Evolutionary conservation across 257 asterid species (phyloP).

Genomic region (Przewalskia tangutica): DNA sequence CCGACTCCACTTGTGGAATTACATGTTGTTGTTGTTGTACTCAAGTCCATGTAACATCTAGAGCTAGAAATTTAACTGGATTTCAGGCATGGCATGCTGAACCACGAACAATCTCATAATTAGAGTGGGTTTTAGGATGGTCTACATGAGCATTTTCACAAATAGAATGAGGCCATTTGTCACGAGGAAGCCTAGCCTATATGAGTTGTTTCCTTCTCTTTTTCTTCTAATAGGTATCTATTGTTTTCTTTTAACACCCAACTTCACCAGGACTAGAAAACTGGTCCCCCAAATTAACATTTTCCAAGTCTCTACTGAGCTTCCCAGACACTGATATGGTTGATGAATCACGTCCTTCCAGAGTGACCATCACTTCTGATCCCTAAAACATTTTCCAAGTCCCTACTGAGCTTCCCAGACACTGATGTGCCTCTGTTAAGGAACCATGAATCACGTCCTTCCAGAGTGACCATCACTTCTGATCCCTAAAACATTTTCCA

Average conservation of each 20-base stretch:
- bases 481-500: not conserved
- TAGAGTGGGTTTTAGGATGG: not conserved
- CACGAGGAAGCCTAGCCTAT: not conserved
- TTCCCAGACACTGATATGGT: not conserved
- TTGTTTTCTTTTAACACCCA: not conserved
- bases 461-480: no score
- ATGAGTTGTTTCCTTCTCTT: not conserved
- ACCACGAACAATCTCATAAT: not conserved
- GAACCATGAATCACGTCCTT: no score
- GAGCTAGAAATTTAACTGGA: not conserved
- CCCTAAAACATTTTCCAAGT: not conserved
- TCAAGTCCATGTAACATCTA: not conserved
- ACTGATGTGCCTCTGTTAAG: not conserved
- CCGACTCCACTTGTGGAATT: no score
- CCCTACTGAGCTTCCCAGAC: not conserved
- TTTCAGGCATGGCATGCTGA: not conserved
- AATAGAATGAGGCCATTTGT: not conserved
- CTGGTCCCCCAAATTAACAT: not conserved
- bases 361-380: not conserved
- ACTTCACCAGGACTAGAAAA: not conserved
- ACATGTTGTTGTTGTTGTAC: no score
- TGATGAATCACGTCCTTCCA: no score
- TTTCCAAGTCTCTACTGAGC: not conserved
- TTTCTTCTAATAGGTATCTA: not conserved
- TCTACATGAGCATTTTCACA: not conserved